Conservation (phyloP, 345 rosid species). For the Pistacia vera region DNA sequence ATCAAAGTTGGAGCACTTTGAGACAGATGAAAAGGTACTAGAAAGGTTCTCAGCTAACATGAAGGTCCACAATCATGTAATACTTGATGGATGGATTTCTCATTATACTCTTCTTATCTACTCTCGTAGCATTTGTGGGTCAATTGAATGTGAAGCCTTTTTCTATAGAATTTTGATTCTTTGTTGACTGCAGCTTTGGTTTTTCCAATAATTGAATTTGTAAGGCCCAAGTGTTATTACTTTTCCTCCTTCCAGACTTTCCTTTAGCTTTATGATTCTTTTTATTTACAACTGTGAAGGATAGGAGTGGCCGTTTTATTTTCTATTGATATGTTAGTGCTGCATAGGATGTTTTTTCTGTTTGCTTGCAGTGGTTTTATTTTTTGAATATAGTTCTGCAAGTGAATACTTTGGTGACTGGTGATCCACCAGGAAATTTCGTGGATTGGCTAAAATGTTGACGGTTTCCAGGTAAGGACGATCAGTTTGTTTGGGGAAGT, state of each 20-base stretch:
- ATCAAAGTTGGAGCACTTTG: slow-evolving; percentile 93
- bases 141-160: not conserved
- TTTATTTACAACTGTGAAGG: not conserved
- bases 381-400: not conserved
- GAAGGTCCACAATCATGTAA: not conserved
- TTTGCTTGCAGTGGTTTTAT: not conserved
- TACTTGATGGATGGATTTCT: not conserved
- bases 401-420: not conserved
- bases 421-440: not conserved
- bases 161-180: not conserved
- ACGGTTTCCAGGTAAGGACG: slow-evolving; percentile 63
- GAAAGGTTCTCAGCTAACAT: slow-evolving; percentile 3
- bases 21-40: slow-evolving; percentile 89
- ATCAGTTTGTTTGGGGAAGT: slow-evolving; percentile 89
- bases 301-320: not conserved
- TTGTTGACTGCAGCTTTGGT: not conserved
- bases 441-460: slow-evolving; percentile 7
- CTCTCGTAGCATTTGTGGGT: not conserved
- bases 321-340: not conserved
- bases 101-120: not conserved
- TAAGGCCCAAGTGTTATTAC: not conserved
- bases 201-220: not conserved
- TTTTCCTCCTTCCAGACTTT: not conserved
- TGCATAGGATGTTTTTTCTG: not conserved
- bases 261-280: not conserved